phyloP scores from a whole-genome alignment of 805 yeast genomes.

The Maudiozyma bulderi region DNA sequence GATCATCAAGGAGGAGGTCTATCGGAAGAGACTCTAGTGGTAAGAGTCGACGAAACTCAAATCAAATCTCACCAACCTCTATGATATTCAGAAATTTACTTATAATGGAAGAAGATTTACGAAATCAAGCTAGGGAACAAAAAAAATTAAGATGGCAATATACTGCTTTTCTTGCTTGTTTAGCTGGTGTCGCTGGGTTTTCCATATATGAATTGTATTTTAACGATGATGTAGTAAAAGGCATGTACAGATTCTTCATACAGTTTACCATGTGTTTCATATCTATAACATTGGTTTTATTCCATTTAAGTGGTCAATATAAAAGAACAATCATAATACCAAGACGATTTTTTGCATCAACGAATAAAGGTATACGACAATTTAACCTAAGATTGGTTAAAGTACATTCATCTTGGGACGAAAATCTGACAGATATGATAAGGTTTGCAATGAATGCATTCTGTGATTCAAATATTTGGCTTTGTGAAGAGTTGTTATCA shows the following conservation, averaged over 20 bases:
- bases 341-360: conserved; percentile 63
- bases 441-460: conserved; percentile 23
- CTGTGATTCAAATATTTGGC: conserved; percentile 14
- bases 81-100: conserved; percentile 73
- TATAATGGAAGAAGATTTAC: conserved; percentile 74
- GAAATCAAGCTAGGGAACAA: conserved; percentile 73
- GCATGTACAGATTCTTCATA: conserved; percentile 30
- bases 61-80: conserved; percentile 43
- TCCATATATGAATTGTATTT: conserved; percentile 32
- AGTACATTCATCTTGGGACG: conserved; percentile 36
- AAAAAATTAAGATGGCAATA: conserved; percentile 45
- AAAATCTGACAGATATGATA: conserved; percentile 28
- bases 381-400: conserved; percentile 70
- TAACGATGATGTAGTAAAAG: conserved; percentile 26
- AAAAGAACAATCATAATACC: conserved; percentile 76
- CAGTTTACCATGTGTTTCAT: conserved; percentile 10
- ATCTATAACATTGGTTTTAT: conserved; percentile 60
- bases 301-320: conserved; percentile 85
- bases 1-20: conserved; percentile 13
- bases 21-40: conserved; percentile 25
- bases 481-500: conserved; percentile 9
- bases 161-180: conserved; percentile 32
- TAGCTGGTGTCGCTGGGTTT: conserved; percentile 34
- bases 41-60: conserved; percentile 16
- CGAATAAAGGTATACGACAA: conserved; percentile 84